Conservation (phyloP, 257 asterid genomes). For the Capsicum chinense region DNA sequence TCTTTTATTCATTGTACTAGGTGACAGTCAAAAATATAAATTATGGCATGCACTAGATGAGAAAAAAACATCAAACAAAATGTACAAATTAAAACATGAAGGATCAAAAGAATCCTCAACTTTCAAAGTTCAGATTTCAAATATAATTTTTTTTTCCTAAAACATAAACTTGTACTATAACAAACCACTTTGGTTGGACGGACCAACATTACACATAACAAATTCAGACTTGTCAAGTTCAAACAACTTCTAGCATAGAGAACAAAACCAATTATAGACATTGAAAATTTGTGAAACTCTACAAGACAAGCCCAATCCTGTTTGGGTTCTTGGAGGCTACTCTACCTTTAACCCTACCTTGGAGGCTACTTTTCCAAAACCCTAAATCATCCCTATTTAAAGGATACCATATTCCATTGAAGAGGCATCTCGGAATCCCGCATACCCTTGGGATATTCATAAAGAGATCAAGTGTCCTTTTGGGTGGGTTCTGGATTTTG, state of each 20-base stretch:
- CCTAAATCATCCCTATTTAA: too few relatives aligned
- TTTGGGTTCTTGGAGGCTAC: too few relatives aligned
- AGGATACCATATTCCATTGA: too few relatives aligned
- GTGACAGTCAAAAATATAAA: slow-evolving; percentile 13
- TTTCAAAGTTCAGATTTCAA: background rate
- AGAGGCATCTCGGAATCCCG: too few relatives aligned
- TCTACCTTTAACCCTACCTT: too few relatives aligned
- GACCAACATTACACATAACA: background rate
- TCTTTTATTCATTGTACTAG: slow-evolving; percentile 16
- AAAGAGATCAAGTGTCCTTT: too few relatives aligned
- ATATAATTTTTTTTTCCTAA: background rate
- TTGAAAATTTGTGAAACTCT: too few relatives aligned
- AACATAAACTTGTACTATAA: background rate
- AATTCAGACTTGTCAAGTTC: background rate
- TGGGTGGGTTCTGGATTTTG: too few relatives aligned
- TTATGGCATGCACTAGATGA: slow-evolving; percentile 20
- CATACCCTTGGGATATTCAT: too few relatives aligned
- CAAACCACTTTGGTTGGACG: background rate
- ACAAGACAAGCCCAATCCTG: too few relatives aligned
- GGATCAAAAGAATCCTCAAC: background rate
- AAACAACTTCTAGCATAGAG: background rate
- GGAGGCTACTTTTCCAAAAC: too few relatives aligned
- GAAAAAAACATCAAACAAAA: slow-evolving; percentile 22
- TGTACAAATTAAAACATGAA: background rate
- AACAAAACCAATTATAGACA: too few relatives aligned